phyloP scores from a whole-genome alignment of 192 early-diverging fungal species.

The Backusella sp. region DNA sequence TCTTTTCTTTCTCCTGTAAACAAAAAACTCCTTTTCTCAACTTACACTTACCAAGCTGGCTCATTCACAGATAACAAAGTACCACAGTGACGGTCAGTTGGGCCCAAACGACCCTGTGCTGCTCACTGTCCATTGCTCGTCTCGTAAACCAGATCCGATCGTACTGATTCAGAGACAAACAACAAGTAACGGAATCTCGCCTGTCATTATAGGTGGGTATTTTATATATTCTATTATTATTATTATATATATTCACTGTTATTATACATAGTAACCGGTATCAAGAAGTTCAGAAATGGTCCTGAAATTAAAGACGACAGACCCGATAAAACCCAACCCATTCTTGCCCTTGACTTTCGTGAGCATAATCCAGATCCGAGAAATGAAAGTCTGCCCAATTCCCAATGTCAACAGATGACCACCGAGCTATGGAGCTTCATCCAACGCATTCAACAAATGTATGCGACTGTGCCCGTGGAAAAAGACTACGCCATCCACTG shows the following conservation, averaged over 20 bases:
- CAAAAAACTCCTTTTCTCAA: background rate
- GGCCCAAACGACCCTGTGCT: background rate
- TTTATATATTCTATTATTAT: background rate
- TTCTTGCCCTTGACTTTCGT: background rate
- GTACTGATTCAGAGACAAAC: background rate
- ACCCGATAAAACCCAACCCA: background rate
- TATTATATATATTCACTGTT: background rate
- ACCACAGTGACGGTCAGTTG: background rate
- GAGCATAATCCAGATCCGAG: slow-evolving; percentile 3
- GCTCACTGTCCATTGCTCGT: background rate
- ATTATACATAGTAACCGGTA: background rate
- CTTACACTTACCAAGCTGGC: background rate
- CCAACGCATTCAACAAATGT: background rate
- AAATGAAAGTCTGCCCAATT: background rate
- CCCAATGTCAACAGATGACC: background rate
- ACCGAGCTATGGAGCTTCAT: background rate
- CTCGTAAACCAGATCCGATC: background rate
- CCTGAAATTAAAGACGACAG: background rate
- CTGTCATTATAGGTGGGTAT: background rate
- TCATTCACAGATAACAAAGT: background rate
- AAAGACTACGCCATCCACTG: background rate
- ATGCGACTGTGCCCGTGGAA: background rate
- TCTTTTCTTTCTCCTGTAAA: background rate
- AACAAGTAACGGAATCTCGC: background rate
- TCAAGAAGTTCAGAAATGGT: background rate